Evolutionary conservation across 1,284 basidiomycete species (phyloP), one percentile per base, ranked within the genome.

Genomic region (Microbotryomycetes sp.): DNA sequence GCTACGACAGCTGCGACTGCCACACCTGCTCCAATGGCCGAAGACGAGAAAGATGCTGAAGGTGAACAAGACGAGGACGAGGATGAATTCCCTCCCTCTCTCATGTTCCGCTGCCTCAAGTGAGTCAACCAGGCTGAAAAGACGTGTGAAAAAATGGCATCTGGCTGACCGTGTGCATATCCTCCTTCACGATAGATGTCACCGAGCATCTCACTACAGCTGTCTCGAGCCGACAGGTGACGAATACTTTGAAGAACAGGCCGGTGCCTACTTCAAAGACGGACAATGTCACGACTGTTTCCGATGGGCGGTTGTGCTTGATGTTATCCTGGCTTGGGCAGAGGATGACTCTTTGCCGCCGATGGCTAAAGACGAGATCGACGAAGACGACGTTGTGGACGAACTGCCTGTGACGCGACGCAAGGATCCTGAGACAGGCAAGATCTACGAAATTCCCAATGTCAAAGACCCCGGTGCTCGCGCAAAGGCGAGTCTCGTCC

Each of bases 271-370:
- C 49, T 23, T 25, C 22, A 36, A 80, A 14, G 78, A 78, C n/a
- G 93, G 89, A 88, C 77, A 82, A 29, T 94, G 92, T 71, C 80
- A 81, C 12, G 85, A 91, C 69, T 96, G 92, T 73, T 76, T 79
- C n/a, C 87, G 85, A 7, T 92, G 82, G 74, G 78, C 79, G 14
- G 85, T 85, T 72, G 73, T 77, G 1, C 77, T 92, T n/a, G 90
- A 96, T 74, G 86, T 86, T 74, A 88, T 97, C 66, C 80, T 96
- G 48, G 92, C 91, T 0, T 97, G 92, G 92, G 30, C 52, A 2
- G 51, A 61, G 29, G 51, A 58, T 31, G 65, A 63, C 52, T 16
- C 51, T 25, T 29, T 61, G 30, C 56, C 30, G 28, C 31, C 50
- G 3, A 3, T 48, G 16, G 54, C 51, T 25, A 60, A 51, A 5